These are phyloP conservation scores for Suillus discolor DNA, from an alignment of 768 basidiomycete genomes.

Conservation along the genomic window DNA sequence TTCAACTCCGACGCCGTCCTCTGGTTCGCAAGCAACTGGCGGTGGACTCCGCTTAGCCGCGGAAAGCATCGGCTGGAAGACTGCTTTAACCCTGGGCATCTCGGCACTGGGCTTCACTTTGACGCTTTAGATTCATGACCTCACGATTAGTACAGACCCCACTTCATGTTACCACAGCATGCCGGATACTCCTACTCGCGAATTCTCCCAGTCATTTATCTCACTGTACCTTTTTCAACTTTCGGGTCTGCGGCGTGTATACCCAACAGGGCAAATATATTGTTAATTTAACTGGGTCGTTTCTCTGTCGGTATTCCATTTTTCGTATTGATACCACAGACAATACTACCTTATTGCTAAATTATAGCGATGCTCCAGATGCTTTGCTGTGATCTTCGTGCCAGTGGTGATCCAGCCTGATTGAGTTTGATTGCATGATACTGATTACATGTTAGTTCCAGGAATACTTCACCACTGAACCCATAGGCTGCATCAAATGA, in stretches of 20 bases:
- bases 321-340: conserved; percentile 1
- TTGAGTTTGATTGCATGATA: neutral
- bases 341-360: conserved; percentile 14
- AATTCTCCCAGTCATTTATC: neutral
- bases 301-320: conserved; percentile 1
- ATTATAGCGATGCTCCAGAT: conserved; percentile 8
- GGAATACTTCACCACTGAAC: neutral
- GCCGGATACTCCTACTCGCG: neutral
- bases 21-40: conserved; percentile 13
- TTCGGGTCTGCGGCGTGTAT: conserved; percentile 1
- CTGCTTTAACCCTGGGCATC: conserved; percentile 20
- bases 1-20: conserved; percentile 2
- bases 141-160: conserved; percentile 3
- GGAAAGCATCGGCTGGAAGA: conserved; percentile 16
- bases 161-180: conserved; percentile 3
- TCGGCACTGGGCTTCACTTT: conserved; percentile 21
- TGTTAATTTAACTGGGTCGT: neutral
- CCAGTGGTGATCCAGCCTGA: neutral
- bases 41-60: neutral
- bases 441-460: neutral
- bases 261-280: neutral
- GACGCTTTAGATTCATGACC: conserved; percentile 18
- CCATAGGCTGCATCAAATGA: too few species aligned
- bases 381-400: neutral
- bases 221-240: neutral